Evolutionary conservation across 2,329 filamentous ascomycete species (phyloP), one percentile per base, ranked within the genome.

Genomic region (Alternaria tenuissima): DNA sequence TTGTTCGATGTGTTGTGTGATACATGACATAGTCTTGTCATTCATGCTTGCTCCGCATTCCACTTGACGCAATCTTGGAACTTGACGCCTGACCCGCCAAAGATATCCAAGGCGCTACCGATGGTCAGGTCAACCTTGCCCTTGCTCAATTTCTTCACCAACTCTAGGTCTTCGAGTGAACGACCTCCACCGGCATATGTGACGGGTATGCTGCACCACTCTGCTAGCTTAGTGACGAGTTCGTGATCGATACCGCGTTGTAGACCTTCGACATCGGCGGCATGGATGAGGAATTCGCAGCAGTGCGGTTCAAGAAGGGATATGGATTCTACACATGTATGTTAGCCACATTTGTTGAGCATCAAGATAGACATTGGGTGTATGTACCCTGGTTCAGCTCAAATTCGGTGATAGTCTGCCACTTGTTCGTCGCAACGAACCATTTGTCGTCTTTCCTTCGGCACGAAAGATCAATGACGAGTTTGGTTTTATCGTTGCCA

Each of bases 351-450:
- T n/a, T 16, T n/a, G 34, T 8, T 26, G 24, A 22, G 43, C 7
- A 14, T 11, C 14, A 9, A 18, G 11, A 28, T 7, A 2, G 8
- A 4, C 22, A 30, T 18, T 4, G 6, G 18, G 8, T 34, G 46
- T 7, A 54, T 79, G 57, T 81, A 94, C 94, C 91, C 84, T 91
- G 84, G 65, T 90, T 94, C 66, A 99, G 88, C 76, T 97, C 93
- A 89, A 97, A 96, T 73, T 97, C 92, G 1, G 95, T 98, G 57
- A 98, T 90, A 1, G 93, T 97, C 84, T 98, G 95, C 95, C 95
- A 99, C 79, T 96, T 96, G 80, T 99, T 92, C 90, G 96, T 99
- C 56, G 95, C 94, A n/a, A 99, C 95, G 72, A 91, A 93, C 95
- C 95, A 99, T 39, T 83, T 89, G 57, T 89, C 84, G 38, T 85